Conservation (phyloP, 495 filamentous ascomycete species). For the Podospora sp. region DNA sequence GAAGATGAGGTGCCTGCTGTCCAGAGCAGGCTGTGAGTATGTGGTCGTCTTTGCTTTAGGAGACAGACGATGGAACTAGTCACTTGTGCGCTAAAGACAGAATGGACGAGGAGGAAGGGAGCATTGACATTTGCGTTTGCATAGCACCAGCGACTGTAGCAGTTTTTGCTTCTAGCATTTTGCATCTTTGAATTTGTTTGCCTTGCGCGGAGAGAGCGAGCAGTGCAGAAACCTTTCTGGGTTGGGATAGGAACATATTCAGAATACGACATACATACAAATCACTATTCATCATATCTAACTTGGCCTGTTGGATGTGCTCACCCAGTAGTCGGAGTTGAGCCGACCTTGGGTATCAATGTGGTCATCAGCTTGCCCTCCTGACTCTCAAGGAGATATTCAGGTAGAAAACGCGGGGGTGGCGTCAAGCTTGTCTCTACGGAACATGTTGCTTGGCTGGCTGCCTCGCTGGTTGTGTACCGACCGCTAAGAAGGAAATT, state of each 20-base stretch:
- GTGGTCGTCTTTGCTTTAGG: not conserved
- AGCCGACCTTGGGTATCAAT: no score
- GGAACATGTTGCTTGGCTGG: not conserved
- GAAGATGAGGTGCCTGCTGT: slow-evolving; percentile 55
- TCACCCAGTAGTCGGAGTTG: no score
- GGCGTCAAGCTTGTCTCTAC: not conserved
- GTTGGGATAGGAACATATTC: not conserved
- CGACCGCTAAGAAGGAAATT: not conserved
- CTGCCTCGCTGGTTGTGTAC: not conserved
- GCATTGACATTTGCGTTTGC: not conserved
- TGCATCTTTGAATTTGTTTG: not conserved
- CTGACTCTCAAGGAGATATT: not conserved
- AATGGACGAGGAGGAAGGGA: not conserved
- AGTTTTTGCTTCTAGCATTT: not conserved
- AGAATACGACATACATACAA: not conserved
- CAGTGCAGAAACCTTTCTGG: not conserved
- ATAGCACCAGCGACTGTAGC: not conserved
- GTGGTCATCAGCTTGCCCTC: not conserved
- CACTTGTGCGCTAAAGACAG: not conserved
- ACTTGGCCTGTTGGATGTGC: not conserved
- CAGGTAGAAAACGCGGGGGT: not conserved
- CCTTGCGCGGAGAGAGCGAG: not conserved
- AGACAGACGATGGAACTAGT: not conserved
- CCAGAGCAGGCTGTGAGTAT: slow-evolving; percentile 38
- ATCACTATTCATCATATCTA: not conserved